Conservation (phyloP, 768 basidiomycete genomes). For the Boletus vinaceobasis region DNA sequence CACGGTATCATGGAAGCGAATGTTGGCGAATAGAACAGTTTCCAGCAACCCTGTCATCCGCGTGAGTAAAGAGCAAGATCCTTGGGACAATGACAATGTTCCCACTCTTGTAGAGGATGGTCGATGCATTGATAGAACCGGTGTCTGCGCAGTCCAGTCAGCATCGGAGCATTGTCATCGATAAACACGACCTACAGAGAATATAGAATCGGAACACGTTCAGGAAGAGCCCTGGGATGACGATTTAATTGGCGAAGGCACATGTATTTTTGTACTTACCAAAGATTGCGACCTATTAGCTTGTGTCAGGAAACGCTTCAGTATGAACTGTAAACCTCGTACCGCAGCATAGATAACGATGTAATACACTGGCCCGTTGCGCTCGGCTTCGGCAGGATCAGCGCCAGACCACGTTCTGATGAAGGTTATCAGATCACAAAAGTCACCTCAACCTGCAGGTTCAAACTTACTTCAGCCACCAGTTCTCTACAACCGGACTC, state of each 20-base stretch:
- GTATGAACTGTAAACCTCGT: conserved; percentile 15
- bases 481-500: conserved; percentile 68
- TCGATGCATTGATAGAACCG: conserved; percentile 82
- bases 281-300: conserved; percentile 34
- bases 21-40: conserved; percentile 78
- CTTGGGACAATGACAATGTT: neutral
- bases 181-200: conserved; percentile 52
- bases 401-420: conserved; percentile 56
- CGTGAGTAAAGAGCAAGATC: conserved; percentile 12
- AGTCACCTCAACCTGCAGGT: neutral
- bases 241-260: conserved; percentile 6
- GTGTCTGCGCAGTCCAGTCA: conserved; percentile 39
- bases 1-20: conserved; percentile 91
- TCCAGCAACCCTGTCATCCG: conserved; percentile 54
- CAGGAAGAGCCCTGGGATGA: conserved; percentile 46
- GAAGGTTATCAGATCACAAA: conserved; percentile 23
- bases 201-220: conserved; percentile 65
- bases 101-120: conserved; percentile 67
- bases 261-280: conserved; percentile 23
- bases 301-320: conserved; percentile 20
- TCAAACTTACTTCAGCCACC: conserved; percentile 55
- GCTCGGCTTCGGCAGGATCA: conserved; percentile 36
- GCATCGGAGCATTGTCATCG: neutral
- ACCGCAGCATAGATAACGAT: conserved; percentile 65
- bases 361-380: conserved; percentile 44